phyloP scores from a whole-genome alignment of 1,139 yeast genomes.

The Yamadazyma jaroonii region DNA sequence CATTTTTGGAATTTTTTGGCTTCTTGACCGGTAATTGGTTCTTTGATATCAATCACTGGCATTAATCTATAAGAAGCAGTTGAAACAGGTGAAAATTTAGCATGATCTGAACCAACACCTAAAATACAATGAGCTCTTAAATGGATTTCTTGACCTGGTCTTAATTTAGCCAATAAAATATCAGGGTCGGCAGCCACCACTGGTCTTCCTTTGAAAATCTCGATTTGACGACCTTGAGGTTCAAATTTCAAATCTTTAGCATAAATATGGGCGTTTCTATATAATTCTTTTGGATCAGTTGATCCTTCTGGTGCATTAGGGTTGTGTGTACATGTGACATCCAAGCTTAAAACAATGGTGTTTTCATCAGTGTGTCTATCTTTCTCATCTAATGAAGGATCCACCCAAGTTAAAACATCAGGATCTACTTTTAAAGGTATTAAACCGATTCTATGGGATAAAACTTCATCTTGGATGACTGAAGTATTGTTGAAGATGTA shows the following conservation, averaged over 20 bases:
- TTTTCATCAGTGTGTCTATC: slow-evolving; percentile 81
- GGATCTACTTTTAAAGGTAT: slow-evolving; percentile 91
- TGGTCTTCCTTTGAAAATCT: slow-evolving; percentile 62
- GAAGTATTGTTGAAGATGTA: slow-evolving; percentile 92
- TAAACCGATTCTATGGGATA: slow-evolving; percentile 92
- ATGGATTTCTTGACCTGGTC: slow-evolving; percentile 96
- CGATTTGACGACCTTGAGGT: slow-evolving; percentile 86
- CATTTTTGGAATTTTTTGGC: slow-evolving; percentile 83
- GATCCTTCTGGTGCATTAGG: slow-evolving; percentile 78
- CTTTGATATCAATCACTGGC: slow-evolving; percentile 80
- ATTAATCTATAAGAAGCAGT: slow-evolving; percentile 95
- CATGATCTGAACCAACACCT: slow-evolving; percentile 94
- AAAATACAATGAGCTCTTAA: slow-evolving; percentile 86
- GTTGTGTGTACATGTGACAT: slow-evolving; percentile 80
- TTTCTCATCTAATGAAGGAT: slow-evolving; percentile 57
- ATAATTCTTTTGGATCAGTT: slow-evolving; percentile 79
- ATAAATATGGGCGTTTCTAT: slow-evolving; percentile 80
- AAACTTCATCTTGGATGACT: slow-evolving; percentile 94
- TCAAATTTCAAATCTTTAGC: slow-evolving; percentile 87
- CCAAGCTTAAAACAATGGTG: slow-evolving; percentile 79
- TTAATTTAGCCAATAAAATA: slow-evolving; percentile 81
- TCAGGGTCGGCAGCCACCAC: slow-evolving; percentile 84
- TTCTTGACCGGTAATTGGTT: slow-evolving; percentile 72
- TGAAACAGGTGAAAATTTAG: slow-evolving; percentile 94
- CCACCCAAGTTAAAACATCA: slow-evolving; percentile 80